A percentile compares a stretch with the other conserved stretches of the same genome.
Conservation (phyloP, 352 stramenopile species). For the Pythium chondricola region DNA sequence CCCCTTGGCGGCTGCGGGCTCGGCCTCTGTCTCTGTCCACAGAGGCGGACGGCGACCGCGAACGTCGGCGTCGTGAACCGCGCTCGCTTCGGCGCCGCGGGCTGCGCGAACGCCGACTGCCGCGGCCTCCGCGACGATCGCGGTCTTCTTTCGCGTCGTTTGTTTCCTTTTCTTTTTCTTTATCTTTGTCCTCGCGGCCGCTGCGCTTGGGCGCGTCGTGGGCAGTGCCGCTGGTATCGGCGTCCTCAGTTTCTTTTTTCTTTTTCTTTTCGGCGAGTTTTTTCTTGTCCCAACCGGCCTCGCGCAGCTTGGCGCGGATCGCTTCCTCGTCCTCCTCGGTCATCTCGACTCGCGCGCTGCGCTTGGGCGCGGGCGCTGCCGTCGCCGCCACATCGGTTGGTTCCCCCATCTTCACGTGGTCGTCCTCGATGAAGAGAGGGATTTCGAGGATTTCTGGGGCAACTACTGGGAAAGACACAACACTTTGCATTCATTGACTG, state of each 20-base stretch:
- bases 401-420: slow-evolving; percentile 6
- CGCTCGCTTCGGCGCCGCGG: slow-evolving; percentile 14
- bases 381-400: not conserved
- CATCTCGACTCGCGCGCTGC: slow-evolving; percentile 4
- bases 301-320: slow-evolving; percentile 66
- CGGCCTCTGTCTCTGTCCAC: slow-evolving; percentile 14
- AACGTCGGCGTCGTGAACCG: slow-evolving; percentile 20
- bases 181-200: slow-evolving; percentile 1
- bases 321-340: slow-evolving; percentile 48
- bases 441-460: too few relatives aligned
- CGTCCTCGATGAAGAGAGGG: too few relatives aligned
- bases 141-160: slow-evolving; percentile 3
- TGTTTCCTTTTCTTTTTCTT: not conserved
- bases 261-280: too few relatives aligned
- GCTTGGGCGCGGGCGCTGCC: slow-evolving; percentile 1
- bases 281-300: slow-evolving; percentile 66
- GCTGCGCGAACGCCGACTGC: slow-evolving; percentile 23
- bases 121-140: too few relatives aligned
- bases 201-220: slow-evolving; percentile 3
- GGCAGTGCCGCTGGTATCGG: slow-evolving; percentile 6
- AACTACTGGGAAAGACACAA: too few relatives aligned
- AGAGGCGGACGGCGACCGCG: slow-evolving; percentile 27
- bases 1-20: slow-evolving; percentile 7
- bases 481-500: too few relatives aligned
- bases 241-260: slow-evolving; percentile 2